Base-by-base conservation (phyloP, 2,329 filamentous ascomycete species). In the Ciborinia camelliae region DNA sequence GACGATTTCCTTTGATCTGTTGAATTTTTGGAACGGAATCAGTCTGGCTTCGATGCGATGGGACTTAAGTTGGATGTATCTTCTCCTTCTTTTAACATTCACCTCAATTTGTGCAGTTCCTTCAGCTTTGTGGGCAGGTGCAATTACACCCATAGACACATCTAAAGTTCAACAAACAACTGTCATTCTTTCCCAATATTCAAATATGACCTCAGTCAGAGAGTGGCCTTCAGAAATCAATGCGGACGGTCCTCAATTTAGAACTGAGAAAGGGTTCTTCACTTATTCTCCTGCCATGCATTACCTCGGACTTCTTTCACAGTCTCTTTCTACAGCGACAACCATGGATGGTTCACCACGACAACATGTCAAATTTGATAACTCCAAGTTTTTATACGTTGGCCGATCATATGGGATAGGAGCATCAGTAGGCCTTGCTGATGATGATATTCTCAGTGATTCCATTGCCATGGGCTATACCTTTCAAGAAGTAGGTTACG, bases 401-500 rank as follows among this genome's bases (percentile, higher is more conserved):
- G 60, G 60, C 6, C 60, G 50, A 1, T 62, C 60, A 18, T 62
- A 18, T 35, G 60, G 60, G 5, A 14, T 62, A 12, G 60, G 60
- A 9, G 35, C 48, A 4, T 62, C 60, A 9, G 39, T 62, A 10
- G 60, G 60, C 10, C 60, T 62, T 12, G 3, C 50, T 4, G 60
- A 62, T 47, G 48, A 53, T 9, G 5, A 54, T 26, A 62, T 67
- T 8, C 30, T 65, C 3, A 23, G 20, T 18, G 23, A 62, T 51
- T 7, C 28, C 9, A 35, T 65, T 20, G 64, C 55, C 30, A 68
- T 47, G 14, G 15, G 26, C 5, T 78, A 77, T 65, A 64, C 66
- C 12, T 79, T 75, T 45, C 68, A 75, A 55, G 77, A 79, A 58
- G 41, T 67, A 30, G 76, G 76, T 20, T 78, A 77, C 51, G 32